Evolutionary conservation across 169 alveolate species (phyloP), one percentile per base, ranked within the genome.

Genomic region (Cryptosporidium sp.): DNA sequence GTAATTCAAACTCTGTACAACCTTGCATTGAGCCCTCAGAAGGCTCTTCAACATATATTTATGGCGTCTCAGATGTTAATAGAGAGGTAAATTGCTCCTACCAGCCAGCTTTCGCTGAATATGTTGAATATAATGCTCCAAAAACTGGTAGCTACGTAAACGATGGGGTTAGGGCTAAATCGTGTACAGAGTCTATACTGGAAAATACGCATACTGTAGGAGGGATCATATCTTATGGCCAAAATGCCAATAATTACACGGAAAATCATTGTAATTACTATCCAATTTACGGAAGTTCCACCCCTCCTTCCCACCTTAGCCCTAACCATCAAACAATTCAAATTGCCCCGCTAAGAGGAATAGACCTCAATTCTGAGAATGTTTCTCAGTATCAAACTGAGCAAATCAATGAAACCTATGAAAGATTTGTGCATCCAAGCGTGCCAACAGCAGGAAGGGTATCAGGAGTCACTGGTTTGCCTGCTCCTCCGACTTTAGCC

Each of bases 251-350:
- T 52, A 29, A 37, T 33, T 29, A n/a, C 51, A 29, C 48, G 14
- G 72, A n/a, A 37, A 35, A 31, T 33, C 33, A 37, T n/a, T 65
- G 72, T 37, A 37, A 31, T n/a, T 65, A 65, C 70, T 62, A 62
- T 16, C 16, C 72, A 31, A n/a, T 16, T 10, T 65, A n/a, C 72
- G 48, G 16, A 52, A 65, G 18, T 9, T 33, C 72, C 3, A 35
- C 72, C 33, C 72, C 72, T 8, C 14, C 72, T 16, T n/a, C 72
- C 51, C 48, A 56, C 18, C 3, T 56, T 10, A 56, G 29, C 16
- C 51, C 26, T 51, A 31, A 18, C 33, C n/a, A 37, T n/a, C 72
- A 26, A 16, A 16, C 23, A 16, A 65, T 65, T 33, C 72, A 65
- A 29, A 14, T 12, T 39, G 16, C 14, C 1, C 9, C 51, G 7